Base-by-base conservation (phyloP, 805 yeast species). In the Candida methanosorbosa region DNA sequence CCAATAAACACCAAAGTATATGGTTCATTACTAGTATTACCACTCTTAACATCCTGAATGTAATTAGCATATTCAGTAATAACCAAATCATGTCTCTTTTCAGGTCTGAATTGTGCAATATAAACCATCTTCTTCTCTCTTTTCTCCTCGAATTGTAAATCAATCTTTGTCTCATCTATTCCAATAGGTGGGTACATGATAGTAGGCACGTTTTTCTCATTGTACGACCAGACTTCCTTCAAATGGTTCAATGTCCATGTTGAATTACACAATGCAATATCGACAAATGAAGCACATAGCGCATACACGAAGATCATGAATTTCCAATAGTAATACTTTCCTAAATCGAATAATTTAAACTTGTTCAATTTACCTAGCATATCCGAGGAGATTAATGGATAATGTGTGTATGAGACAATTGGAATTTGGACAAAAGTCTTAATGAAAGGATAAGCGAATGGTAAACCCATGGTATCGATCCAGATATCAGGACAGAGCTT, bases 91-190 rank as follows among this genome's bases (percentile, higher is more conserved):
- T 92, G 97, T 41, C 98, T 73, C 57, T 92, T 92, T 54, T 92
- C 99, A 2, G 95, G 92, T 38, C 99, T 74, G 59, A 84, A 92
- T 57, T 92, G 99, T 0, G 97, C 97, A 31, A 92, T 61, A 37
- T 76, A 81, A 15, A 82, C 61, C 39, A 79, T 58, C 37, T 44
- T 54, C 44, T 46, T 62, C 40, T 52, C 77, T 50, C 53, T 56
- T 8, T 38, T 22, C 12, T n/a, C 9, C 13, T 17, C 21, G 29
- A 37, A 46, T 37, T 38, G 46, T 36, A 43, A 49, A 22, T 63
- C 65, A 29, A 38, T 46, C 38, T 38, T 46, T 35, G 44, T 49
- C 23, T 64, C 66, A 45, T 79, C 83, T 7, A 86, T 75, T 3
- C 88, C 85, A 50, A 94, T 84, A 0, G 98, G 97, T 5, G 99